These are phyloP conservation scores for Blastobotrys niveus DNA, from an alignment of 1,139 yeast species.

Conservation along the genomic window DNA sequence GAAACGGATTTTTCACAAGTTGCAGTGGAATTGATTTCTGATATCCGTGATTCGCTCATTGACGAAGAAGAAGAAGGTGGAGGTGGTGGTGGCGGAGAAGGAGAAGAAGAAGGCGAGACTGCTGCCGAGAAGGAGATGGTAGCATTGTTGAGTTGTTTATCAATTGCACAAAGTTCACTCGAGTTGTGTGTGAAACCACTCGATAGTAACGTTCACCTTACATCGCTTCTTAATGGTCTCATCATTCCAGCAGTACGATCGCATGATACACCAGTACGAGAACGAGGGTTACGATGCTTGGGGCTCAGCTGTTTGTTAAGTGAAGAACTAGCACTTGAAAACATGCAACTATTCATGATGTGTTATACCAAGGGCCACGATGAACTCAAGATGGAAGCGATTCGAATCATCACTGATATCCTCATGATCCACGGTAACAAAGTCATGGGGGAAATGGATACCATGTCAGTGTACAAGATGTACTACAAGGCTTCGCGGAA, in stretches of 20 bases:
- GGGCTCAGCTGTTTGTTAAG: constrained; percentile 78
- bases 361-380: constrained; percentile 61
- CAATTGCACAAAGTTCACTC: constrained; percentile 64
- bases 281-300: constrained; percentile 66
- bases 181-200: constrained; percentile 62
- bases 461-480: constrained; percentile 55
- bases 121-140: constrained; percentile 27
- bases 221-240: constrained; percentile 67
- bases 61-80: constrained; percentile 36
- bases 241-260: constrained; percentile 78
- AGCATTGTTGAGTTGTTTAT: constrained; percentile 57
- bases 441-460: constrained; percentile 61
- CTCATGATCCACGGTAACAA: constrained; percentile 69
- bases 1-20: constrained; percentile 81
- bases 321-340: constrained; percentile 52
- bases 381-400: constrained; percentile 53
- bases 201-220: constrained; percentile 59
- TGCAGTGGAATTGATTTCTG: constrained; percentile 81
- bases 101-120: constrained; percentile 31
- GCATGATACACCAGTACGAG: constrained; percentile 54
- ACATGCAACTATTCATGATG: constrained; percentile 50
- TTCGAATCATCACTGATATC: constrained; percentile 71
- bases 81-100: too few relatives aligned
- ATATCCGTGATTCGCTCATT: constrained; percentile 59
- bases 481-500: constrained; percentile 57